These are phyloP conservation scores for Leptodontidium sp. DNA, from an alignment of 2,329 filamentous ascomycete genomes.

Conservation along the genomic window DNA sequence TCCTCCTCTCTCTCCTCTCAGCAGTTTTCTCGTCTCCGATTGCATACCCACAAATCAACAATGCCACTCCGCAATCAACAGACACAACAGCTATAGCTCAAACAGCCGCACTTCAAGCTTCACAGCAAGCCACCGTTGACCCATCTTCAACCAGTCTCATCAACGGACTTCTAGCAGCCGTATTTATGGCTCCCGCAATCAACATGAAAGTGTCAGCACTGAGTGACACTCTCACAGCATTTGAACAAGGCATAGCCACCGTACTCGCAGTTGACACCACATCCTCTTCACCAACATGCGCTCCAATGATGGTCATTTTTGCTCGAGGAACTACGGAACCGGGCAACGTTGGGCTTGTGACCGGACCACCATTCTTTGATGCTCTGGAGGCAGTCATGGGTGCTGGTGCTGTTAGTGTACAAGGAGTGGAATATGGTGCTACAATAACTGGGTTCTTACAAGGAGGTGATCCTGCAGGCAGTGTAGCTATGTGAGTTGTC, in stretches of 20 bases:
- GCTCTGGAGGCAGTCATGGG: slow-evolving; percentile 54
- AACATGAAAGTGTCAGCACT: slow-evolving; percentile 19
- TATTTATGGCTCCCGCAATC: slow-evolving; percentile 15
- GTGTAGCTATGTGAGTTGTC: slow-evolving; percentile 48
- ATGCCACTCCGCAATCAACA: slow-evolving; percentile 2
- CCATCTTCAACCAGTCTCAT: neutral
- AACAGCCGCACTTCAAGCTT: neutral
- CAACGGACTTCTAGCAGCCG: slow-evolving; percentile 18
- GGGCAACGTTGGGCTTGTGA: slow-evolving; percentile 59
- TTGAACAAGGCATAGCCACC: slow-evolving; percentile 15
- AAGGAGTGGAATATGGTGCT: slow-evolving; percentile 63
- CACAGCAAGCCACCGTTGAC: neutral
- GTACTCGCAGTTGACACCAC: slow-evolving; percentile 15
- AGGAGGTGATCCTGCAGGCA: slow-evolving; percentile 55
- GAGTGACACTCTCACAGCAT: slow-evolving; percentile 12
- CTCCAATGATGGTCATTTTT: slow-evolving; percentile 51
- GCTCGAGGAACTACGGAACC: slow-evolving; percentile 62
- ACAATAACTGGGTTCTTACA: slow-evolving; percentile 52
- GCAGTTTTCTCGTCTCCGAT: neutral
- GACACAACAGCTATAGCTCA: slow-evolving; percentile 12
- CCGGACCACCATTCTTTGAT: slow-evolving; percentile 60
- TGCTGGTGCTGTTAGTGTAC: slow-evolving; percentile 54
- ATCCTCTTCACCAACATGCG: slow-evolving; percentile 9
- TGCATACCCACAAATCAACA: neutral
- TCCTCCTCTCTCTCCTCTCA: neutral